These are phyloP conservation scores for Fonsecaea monophora DNA, from an alignment of 2,329 filamentous ascomycete genomes.

Conservation along the genomic window DNA sequence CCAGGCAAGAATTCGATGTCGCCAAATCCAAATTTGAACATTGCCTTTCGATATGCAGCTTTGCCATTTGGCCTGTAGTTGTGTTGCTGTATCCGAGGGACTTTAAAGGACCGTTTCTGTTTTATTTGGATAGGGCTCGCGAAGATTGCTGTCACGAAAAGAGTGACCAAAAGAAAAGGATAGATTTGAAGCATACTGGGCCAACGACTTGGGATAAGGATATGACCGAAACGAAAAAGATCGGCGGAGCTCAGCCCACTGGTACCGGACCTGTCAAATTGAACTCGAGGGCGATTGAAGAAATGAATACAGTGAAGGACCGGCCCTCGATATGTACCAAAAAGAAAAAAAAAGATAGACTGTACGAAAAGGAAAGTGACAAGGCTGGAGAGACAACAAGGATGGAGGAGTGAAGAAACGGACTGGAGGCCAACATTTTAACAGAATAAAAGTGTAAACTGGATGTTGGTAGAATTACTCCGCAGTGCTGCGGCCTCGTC, in stretches of 20 bases:
- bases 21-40: constrained; percentile 66
- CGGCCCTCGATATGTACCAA: constrained; percentile 31
- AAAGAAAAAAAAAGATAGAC: constrained; percentile 18
- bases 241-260: background rate
- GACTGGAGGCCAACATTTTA: constrained; percentile 31
- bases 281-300: constrained; percentile 17
- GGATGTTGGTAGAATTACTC: constrained; percentile 1
- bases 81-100: constrained; percentile 64
- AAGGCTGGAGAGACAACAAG: constrained; percentile 33
- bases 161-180: constrained; percentile 39
- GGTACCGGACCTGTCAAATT: background rate
- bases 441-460: constrained; percentile 15
- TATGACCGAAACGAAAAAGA: constrained; percentile 14
- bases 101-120: constrained; percentile 62
- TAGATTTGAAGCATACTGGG: constrained; percentile 37
- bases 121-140: constrained; percentile 44
- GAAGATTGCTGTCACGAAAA: constrained; percentile 45
- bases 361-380: constrained; percentile 24
- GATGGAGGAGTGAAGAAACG: constrained; percentile 30
- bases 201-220: constrained; percentile 23
- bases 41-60: constrained; percentile 68
- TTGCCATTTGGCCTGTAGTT: constrained; percentile 66
- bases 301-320: constrained; percentile 37
- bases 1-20: constrained; percentile 46
- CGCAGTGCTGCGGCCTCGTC: constrained; percentile 25